Evolutionary conservation across 78 protist genomes (phyloP), one percentile per base, ranked within the genome.

Genomic region (Emiliania huxleyi): DNA sequence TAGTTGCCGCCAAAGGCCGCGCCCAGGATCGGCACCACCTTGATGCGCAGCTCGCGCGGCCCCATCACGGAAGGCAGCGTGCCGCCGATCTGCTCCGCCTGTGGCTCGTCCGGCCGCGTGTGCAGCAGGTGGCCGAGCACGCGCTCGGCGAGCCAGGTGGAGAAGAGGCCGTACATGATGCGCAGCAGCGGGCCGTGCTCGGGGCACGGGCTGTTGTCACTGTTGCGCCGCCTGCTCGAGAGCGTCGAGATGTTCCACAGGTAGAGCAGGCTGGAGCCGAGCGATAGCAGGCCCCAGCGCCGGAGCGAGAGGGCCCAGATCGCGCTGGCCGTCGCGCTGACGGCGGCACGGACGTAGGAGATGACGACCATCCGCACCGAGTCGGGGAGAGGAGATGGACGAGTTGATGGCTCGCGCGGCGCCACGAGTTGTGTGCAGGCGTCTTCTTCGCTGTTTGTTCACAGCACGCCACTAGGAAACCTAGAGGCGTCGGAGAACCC

Each of bases 71-170:
- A 0, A 1, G 89, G 56, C 23, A 1, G 6, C 33, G 89, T 81
- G 56, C 89, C 89, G 89, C 89, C 89, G 33, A 44, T 6, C 89
- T 81, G 89, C 89, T 44, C 56, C 19, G 89, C 40, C 55, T 81
- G 89, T 15, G 55, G 89, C 89, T 40, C 21, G 40, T 26, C 55
- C 42, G 0, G 21, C 8, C 4, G 4, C 19, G 89, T 81, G 89
- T 81, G 89, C 55, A 44, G 49, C 15, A 81, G 0, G 35, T 29
- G 55, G 0, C 33, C 49, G 18, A 81, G 89, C 38, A 44, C 40
- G 2, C 8, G 40, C 5, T 42, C 21, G 25, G 89, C 52, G 40
- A 81, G 23, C n/a, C 25, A 21, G 0, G 89, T 81, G 23, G 37
- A 38, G 56, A 81, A 81, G 21, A 81, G 55, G 3, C 89, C 89